These are phyloP conservation scores for Wickerhamomyces queroliae DNA, from an alignment of 805 yeast genomes.

Conservation along the genomic window DNA sequence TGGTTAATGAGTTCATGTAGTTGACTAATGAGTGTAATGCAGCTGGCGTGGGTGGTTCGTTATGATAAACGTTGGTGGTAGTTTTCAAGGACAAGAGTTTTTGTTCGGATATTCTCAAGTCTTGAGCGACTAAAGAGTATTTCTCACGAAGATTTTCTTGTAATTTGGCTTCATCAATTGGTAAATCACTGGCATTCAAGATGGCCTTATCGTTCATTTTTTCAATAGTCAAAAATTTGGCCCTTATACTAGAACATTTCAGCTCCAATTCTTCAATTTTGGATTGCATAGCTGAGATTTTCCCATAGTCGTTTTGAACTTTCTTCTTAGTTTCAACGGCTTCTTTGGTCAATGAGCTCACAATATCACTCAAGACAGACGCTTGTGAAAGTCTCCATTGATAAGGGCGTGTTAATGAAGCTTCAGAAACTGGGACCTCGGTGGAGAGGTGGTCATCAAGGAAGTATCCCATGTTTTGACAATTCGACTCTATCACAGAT, in stretches of 20 bases:
- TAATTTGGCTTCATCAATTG: constrained; percentile 12
- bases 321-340: not conserved
- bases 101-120: constrained; percentile 15
- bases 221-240: constrained; percentile 7
- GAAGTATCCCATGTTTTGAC: constrained; percentile 20
- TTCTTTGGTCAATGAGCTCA: constrained; percentile 1
- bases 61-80: constrained; percentile 7
- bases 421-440: constrained; percentile 21
- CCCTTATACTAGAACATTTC: constrained; percentile 6
- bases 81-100: constrained; percentile 15
- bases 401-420: constrained; percentile 22
- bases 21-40: constrained; percentile 10
- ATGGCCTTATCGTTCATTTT: constrained; percentile 4
- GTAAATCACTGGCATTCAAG: constrained; percentile 11
- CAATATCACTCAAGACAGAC: constrained; percentile 5
- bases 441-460: constrained; percentile 27
- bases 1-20: constrained; percentile 11
- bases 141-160: constrained; percentile 15
- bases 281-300: not conserved
- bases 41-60: constrained; percentile 7
- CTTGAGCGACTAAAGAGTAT: constrained; percentile 1
- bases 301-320: constrained; percentile 1
- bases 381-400: constrained; percentile 35
- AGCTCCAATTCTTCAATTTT: constrained; percentile 2
- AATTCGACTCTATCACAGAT: constrained; percentile 25